Base-by-base conservation (phyloP, 345 rosid genomes). In the Nasturtium officinale region DNA sequence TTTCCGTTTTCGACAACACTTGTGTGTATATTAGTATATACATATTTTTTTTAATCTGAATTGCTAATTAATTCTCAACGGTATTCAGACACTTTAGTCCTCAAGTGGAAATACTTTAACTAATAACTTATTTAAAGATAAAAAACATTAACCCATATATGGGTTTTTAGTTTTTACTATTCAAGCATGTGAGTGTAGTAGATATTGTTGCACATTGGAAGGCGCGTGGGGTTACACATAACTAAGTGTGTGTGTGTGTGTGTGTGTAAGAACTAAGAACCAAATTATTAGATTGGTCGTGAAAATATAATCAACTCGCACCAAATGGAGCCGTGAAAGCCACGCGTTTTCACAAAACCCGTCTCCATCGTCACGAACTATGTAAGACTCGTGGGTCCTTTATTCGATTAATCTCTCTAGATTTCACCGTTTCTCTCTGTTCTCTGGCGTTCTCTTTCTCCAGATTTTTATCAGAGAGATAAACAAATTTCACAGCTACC, bases 381-480 rank as follows among this genome's bases (percentile, higher is more conserved):
- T 77, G 76, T 57, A 71, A 76, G 64, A 63, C 76, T 71, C 72
- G 76, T 77, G 80, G 80, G 80, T 71, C 76, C 72, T 77, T 70
- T 63, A 46, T 35, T 8, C 63, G 35, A 46, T 71, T 50, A 28
- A 56, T 57, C 38, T 76, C 63, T 52, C 42, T 75, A 47, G 71
- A 76, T 76, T 76, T 76, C 71, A 69, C 71, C 71, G 47, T 69
- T 65, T 69, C 71, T 58, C 35, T 53, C 30, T 53, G 30, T 53
- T 23, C 59, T 74, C 75, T 69, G 75, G 18, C 45, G 28, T 45
- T 46, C 53, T 50, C 35, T 53, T 62, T 76, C 66, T 76, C 60
- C 79, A 45, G 79, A 43, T 53, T 69, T 54, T 66, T 37, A 12
- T 52, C 61, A 18, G 62, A 45, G 29, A 25, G 15, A 57, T 3